These are phyloP conservation scores for Elongisporangium prolatum DNA, from an alignment of 352 stramenopile genomes.

Conservation along the genomic window DNA sequence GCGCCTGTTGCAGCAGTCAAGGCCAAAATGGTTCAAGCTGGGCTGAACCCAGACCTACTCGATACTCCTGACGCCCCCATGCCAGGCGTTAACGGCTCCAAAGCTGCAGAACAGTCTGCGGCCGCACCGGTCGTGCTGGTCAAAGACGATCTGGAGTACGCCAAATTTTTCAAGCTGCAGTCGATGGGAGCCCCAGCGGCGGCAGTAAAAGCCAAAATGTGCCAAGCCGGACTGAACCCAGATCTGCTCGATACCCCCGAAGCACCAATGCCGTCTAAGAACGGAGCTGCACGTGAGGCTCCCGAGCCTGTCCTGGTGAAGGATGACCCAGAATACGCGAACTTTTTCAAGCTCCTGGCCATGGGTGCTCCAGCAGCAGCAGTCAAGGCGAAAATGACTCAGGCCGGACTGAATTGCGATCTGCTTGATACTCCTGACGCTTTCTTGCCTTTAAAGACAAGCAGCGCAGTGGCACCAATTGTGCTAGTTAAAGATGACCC, in stretches of 20 bases:
- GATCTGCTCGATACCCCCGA: slow-evolving; percentile 75
- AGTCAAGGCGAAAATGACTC: slow-evolving; percentile 68
- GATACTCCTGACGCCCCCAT: slow-evolving; percentile 65
- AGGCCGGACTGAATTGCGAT: slow-evolving; percentile 47
- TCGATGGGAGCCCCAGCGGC: slow-evolving; percentile 49
- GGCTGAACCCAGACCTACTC: slow-evolving; percentile 46
- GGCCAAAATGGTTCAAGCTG: slow-evolving; percentile 51
- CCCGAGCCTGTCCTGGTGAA: slow-evolving; percentile 40
- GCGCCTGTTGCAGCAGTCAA: slow-evolving; percentile 50
- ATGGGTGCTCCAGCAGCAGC: slow-evolving; percentile 54
- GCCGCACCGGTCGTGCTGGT: slow-evolving; percentile 30
- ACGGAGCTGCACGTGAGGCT: neutral
- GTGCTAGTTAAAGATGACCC: slow-evolving; percentile 61
- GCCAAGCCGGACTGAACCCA: slow-evolving; percentile 49
- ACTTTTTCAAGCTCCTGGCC: slow-evolving; percentile 68
- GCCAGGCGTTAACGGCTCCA: slow-evolving; percentile 5
- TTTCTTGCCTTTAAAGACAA: slow-evolving; percentile 14
- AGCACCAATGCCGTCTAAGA: slow-evolving; percentile 21
- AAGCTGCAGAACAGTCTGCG: slow-evolving; percentile 1
- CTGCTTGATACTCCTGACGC: slow-evolving; percentile 61
- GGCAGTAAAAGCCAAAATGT: slow-evolving; percentile 61
- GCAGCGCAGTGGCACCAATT: slow-evolving; percentile 6
- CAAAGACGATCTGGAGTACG: slow-evolving; percentile 61
- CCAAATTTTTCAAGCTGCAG: slow-evolving; percentile 76
- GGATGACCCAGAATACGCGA: slow-evolving; percentile 58